phyloP scores from a whole-genome alignment of 2,329 filamentous ascomycete species.

The Sphaerulina musiva region DNA sequence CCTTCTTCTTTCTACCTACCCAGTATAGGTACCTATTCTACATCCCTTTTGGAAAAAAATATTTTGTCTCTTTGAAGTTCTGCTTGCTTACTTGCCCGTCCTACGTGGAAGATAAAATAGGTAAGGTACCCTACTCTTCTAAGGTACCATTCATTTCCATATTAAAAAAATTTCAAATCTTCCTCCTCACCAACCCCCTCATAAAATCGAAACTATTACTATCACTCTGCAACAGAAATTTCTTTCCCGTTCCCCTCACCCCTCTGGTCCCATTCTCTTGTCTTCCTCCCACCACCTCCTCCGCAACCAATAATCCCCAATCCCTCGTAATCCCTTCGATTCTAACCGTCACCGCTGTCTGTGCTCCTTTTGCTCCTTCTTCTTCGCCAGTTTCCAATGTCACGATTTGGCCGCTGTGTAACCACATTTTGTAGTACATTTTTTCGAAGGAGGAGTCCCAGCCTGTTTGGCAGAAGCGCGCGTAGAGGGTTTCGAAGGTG shows the following conservation, averaged over 20 bases:
- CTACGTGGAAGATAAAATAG: no score
- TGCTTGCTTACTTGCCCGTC: no score
- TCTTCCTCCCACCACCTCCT: constrained; percentile 65
- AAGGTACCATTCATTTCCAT: neutral
- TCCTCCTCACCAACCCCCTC: constrained; percentile 75
- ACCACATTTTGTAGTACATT: constrained; percentile 75
- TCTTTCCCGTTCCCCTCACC: constrained; percentile 57
- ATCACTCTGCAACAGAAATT: constrained; percentile 85
- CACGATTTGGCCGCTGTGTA: constrained; percentile 64
- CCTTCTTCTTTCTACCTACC: no score
- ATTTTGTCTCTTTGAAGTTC: no score
- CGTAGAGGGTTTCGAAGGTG: constrained; percentile 70
- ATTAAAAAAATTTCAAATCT: constrained; percentile 46
- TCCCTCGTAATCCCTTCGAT: constrained; percentile 87
- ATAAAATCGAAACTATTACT: constrained; percentile 99
- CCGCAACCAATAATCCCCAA: constrained; percentile 78
- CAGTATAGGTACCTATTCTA: no score
- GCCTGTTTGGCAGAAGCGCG: constrained; percentile 64
- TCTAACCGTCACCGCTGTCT: constrained; percentile 49
- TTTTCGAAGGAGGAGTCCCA: constrained; percentile 68
- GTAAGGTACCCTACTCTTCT: no score
- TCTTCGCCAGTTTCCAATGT: constrained; percentile 77
- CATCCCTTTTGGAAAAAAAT: no score
- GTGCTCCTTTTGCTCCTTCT: constrained; percentile 20
- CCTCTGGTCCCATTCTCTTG: constrained; percentile 43